Evolutionary conservation across 176 grass and related monocot genomes (phyloP).

Genomic region (Oryza glaberrima): DNA sequence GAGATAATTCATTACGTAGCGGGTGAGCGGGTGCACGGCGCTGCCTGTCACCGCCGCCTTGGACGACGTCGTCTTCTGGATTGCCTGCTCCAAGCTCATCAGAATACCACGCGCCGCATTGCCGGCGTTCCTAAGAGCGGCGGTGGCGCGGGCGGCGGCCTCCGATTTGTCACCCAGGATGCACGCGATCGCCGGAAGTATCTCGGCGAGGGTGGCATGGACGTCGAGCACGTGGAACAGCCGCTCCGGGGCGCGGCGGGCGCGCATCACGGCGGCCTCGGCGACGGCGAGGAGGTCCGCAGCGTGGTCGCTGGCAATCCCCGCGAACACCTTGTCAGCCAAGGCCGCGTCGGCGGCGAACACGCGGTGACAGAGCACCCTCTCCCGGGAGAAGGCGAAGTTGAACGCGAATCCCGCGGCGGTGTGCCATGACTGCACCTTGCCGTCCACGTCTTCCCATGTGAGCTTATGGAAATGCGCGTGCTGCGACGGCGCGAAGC

Average conservation of each 20-base stretch:
- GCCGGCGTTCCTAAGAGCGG: slow-evolving; percentile 24
- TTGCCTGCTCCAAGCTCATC: slow-evolving; percentile 55
- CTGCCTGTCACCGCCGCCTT: slow-evolving; percentile 46
- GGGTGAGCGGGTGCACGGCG: slow-evolving; percentile 62
- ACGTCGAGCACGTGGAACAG: slow-evolving; percentile 78
- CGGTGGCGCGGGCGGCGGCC: slow-evolving; percentile 5
- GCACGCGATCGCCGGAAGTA: slow-evolving; percentile 44
- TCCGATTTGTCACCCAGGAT: slow-evolving; percentile 38
- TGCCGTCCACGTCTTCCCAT: slow-evolving; percentile 50
- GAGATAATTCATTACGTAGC: slow-evolving; percentile 92
- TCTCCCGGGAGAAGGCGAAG: slow-evolving; percentile 46
- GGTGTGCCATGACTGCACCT: slow-evolving; percentile 58
- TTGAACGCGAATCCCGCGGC: slow-evolving; percentile 37
- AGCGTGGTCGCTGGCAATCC: slow-evolving; percentile 48
- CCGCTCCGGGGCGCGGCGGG: slow-evolving; percentile 51
- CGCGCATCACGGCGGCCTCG: slow-evolving; percentile 38
- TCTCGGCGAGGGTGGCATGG: slow-evolving; percentile 45
- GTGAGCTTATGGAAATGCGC: slow-evolving; percentile 48
- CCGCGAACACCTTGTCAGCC: slow-evolving; percentile 54
- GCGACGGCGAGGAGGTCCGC: slow-evolving; percentile 44
- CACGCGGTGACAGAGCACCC: slow-evolving; percentile 50
- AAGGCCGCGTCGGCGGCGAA: slow-evolving; percentile 38
- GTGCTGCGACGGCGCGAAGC: slow-evolving; percentile 31
- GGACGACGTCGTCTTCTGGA: slow-evolving; percentile 49
- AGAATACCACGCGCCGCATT: slow-evolving; percentile 35